These are phyloP conservation scores for Toxicodendron radicans DNA, from an alignment of 345 rosid genomes.

Conservation along the genomic window DNA sequence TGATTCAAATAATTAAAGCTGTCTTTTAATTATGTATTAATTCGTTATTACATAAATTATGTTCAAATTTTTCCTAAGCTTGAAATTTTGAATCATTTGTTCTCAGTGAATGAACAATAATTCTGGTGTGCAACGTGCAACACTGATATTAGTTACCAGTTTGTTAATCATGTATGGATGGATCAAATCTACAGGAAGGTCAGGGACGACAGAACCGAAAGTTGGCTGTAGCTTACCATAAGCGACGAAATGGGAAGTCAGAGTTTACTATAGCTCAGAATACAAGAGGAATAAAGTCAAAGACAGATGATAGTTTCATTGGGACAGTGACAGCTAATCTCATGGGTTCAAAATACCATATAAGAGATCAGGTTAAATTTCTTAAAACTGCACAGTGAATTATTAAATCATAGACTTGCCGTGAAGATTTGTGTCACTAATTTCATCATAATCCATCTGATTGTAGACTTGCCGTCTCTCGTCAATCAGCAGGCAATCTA, in stretches of 20 bases:
- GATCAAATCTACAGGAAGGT: slow-evolving; percentile 68
- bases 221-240: slow-evolving; percentile 79
- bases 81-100: too few species aligned
- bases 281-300: slow-evolving; percentile 57
- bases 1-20: too few species aligned
- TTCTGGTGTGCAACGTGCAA: neutral
- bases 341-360: slow-evolving; percentile 81
- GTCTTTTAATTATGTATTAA: too few species aligned
- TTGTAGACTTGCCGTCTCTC: slow-evolving; percentile 49
- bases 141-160: neutral
- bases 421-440: slow-evolving; percentile 3
- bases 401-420: neutral
- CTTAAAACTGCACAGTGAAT: neutral
- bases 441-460: slow-evolving; percentile 10
- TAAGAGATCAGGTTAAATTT: slow-evolving; percentile 70
- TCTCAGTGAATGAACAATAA: neutral
- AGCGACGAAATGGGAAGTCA: slow-evolving; percentile 66
- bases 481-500: slow-evolving; percentile 43
- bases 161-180: too few species aligned
- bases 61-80: too few species aligned
- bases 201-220: slow-evolving; percentile 80
- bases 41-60: too few species aligned
- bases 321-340: slow-evolving; percentile 81
- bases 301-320: slow-evolving; percentile 68
- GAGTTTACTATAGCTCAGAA: slow-evolving; percentile 65